Evolutionary conservation across 2,329 filamentous ascomycete species (phyloP).

Genomic region (Venturia pyrina): DNA sequence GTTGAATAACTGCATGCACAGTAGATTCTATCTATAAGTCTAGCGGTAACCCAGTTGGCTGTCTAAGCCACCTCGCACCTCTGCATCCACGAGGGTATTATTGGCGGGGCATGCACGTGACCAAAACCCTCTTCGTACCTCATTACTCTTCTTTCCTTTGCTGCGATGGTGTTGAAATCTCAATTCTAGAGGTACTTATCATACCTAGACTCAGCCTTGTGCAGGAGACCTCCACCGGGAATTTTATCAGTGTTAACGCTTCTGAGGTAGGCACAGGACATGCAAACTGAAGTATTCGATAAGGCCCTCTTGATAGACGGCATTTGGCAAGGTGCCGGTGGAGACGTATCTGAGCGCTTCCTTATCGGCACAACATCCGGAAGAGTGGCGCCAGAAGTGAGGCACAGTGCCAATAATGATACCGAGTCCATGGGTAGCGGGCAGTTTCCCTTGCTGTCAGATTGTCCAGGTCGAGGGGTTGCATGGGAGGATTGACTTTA

Average conservation of each 20-base stretch:
- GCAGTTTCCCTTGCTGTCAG: neutral
- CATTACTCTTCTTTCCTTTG: neutral
- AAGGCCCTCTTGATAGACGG: too few species aligned
- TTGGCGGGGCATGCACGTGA: neutral
- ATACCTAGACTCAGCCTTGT: too few species aligned
- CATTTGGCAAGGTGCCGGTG: too few species aligned
- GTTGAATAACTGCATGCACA: neutral
- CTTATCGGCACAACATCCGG: neutral
- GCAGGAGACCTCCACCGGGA: too few species aligned
- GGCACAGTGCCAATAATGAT: neutral
- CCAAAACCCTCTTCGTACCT: neutral
- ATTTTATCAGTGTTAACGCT: neutral
- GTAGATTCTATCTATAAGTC: neutral
- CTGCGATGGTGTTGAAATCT: neutral
- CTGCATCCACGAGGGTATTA: neutral
- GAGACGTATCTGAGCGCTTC: neutral
- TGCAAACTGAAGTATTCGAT: too few species aligned
- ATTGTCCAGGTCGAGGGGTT: neutral
- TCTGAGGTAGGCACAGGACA: too few species aligned
- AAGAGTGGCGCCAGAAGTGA: neutral
- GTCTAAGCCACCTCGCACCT: neutral
- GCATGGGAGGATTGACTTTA: neutral
- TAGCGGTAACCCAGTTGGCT: neutral
- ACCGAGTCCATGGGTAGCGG: too few species aligned
- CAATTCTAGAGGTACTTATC: neutral